Evolutionary conservation across 176 grass and related monocot genomes (phyloP), one percentile per base, ranked within the genome.

Genomic region (Zoysia japonica): DNA sequence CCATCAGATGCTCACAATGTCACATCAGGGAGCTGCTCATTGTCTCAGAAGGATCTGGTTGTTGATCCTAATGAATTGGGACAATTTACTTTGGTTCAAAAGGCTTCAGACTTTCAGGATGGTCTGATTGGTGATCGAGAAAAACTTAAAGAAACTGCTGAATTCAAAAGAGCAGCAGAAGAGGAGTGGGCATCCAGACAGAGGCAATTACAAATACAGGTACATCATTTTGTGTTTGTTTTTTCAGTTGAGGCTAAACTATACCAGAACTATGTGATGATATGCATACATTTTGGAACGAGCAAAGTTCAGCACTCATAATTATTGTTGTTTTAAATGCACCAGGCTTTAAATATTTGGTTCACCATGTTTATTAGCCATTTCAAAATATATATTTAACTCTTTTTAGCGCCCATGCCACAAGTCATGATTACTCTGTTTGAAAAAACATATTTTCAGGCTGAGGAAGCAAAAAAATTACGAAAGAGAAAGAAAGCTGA

Each of bases 141-240:
- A 74, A 99, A 89, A 37, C 92, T 88, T 86, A 99, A 99, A 85
- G 86, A 91, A 89, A 93, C 96, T 75, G 76, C 61, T 14, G 90
- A 93, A 73, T 99, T 84, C 67, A 95, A 85, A 79, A 88, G 78
- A 59, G 92, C 90, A 70, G 50, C 38, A 65, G 92, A 93, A 80
- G 86, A 88, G 77, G 96, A 99, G 82, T 95, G 92, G 96, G 96
- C 92, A 61, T 87, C 86, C 14, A 91, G 96, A 86, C 88, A 86
- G 53, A 67, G 80, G 28, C 86, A 95, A 74, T 80, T 99, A 72
- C 88, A 77, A 73, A 85, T 91, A 84, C 92, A 95, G 96, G 96
- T 99, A 80, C 62, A 12, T 0, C 76, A 52, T 74, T 69, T 70
- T 70, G 54, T 47, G 10, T 15, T 40, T 65, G 42, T 13, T 15